Base-by-base conservation (phyloP, 2,329 filamentous ascomycete genomes). In the Dactylellina leptospora region DNA sequence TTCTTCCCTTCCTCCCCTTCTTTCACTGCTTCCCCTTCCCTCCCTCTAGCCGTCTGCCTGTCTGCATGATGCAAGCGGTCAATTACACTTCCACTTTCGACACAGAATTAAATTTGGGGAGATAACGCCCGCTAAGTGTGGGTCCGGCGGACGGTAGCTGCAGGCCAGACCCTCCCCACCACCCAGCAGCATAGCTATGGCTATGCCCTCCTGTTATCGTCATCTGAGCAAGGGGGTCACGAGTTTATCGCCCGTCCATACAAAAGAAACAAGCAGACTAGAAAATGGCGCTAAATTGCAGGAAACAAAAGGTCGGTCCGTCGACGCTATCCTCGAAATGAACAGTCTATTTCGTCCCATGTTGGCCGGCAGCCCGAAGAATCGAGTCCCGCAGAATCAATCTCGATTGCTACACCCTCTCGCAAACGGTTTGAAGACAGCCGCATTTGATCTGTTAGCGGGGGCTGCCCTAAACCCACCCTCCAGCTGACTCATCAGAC, bases 211-310 rank as follows among this genome's bases (percentile, higher is more conserved):
- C 62, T 68, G 62, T 68, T 68, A 68, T 68, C 62, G 62, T 68
- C 62, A 68, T 68, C 13, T 68, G 62, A 68, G 54, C 62, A 60
- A 58, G 62, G 62, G n/a, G 62, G 36, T 68, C 62, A 68, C 62
- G 62, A 68, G 62, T 59, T n/a, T n/a, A 59, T 68, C 62, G 62
- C 36, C 36, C 13, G 5, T 40, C 5, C 3, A 40, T n/a, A 40
- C 6, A 1, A 30, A 42, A 47, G n/a, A 53, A 20, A 33, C 9
- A 27, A 53, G 28, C 25, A 48, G 4, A 11, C 8, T 18, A 16
- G n/a, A 33, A 25, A 30, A 55, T 56, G 62, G 54, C 62, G 62
- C 62, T 68, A 68, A 66, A 23, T 27, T 33, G 50, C 56, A 53
- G 33, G 20, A 62, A 54, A 20, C 30, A 22, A 51, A 25, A 51